Percentiles rank a stretch among this genome's conserved stretches.
These are phyloP conservation scores for Scopulariopsis brevicaulis DNA, from an alignment of 2,329 filamentous ascomycete species.

Conservation along the genomic window DNA sequence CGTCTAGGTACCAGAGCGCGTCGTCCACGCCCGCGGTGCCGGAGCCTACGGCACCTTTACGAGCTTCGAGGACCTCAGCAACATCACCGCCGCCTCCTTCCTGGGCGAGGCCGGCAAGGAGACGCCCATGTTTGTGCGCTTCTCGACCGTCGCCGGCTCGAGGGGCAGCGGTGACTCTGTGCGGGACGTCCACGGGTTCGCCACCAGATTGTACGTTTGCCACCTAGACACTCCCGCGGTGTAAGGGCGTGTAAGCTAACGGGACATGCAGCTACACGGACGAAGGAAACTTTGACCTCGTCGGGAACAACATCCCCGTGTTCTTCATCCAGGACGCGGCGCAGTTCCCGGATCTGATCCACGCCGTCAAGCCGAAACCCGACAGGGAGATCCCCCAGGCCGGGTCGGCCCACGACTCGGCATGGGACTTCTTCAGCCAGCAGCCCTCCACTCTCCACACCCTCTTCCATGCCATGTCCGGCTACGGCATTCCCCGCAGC, in stretches of 20 bases:
- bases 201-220: slow-evolving; percentile 29
- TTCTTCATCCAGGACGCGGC: slow-evolving; percentile 70
- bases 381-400: slow-evolving; percentile 61
- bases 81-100: slow-evolving; percentile 59
- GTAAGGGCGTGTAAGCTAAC: slow-evolving; percentile 23
- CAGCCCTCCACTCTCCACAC: slow-evolving; percentile 67
- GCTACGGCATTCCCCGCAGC: slow-evolving; percentile 60
- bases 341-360: slow-evolving; percentile 60
- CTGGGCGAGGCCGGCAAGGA: slow-evolving; percentile 44
- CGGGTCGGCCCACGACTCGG: slow-evolving; percentile 62
- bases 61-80: slow-evolving; percentile 53
- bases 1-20: slow-evolving; percentile 42
- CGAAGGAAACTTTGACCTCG: slow-evolving; percentile 63
- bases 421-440: slow-evolving; percentile 60
- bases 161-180: slow-evolving; percentile 71
- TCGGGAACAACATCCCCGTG: slow-evolving; percentile 64
- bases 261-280: slow-evolving; percentile 45
- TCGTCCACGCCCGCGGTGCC: slow-evolving; percentile 59
- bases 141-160: slow-evolving; percentile 68
- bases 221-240: neutral
- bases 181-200: slow-evolving; percentile 73
- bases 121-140: slow-evolving; percentile 57
- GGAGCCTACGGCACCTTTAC: slow-evolving; percentile 62
- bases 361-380: slow-evolving; percentile 57
- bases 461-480: slow-evolving; percentile 71